These are phyloP conservation scores for Epichloe hybrida DNA, from an alignment of 2,329 filamentous ascomycete species.

Conservation along the genomic window DNA sequence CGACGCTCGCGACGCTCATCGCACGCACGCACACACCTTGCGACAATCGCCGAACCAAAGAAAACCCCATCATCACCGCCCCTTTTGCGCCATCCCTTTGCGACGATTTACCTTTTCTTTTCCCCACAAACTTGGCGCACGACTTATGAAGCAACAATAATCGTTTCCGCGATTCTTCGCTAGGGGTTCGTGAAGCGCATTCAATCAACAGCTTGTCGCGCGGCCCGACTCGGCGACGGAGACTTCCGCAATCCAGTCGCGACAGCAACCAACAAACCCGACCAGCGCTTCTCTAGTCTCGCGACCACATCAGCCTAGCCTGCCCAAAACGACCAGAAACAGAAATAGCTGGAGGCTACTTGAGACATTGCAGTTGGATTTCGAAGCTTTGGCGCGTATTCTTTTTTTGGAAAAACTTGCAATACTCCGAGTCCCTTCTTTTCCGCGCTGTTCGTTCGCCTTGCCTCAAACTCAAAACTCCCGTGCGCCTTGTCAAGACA, in stretches of 20 bases:
- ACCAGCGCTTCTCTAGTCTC: background rate
- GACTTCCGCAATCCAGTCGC: conserved; percentile 3
- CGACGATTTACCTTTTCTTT: background rate
- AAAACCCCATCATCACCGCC: background rate
- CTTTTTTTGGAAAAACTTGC: background rate
- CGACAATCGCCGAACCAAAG: background rate
- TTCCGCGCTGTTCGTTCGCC: background rate
- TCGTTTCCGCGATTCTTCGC: background rate
- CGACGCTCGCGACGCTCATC: background rate
- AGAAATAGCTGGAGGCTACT: background rate
- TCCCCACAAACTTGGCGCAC: background rate
- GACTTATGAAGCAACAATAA: background rate
- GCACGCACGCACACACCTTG: background rate
- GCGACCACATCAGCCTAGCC: background rate
- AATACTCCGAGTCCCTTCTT: background rate
- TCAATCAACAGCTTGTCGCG: background rate
- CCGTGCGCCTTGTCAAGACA: conserved; percentile 4
- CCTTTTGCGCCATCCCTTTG: background rate
- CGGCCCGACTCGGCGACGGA: conserved; percentile 4
- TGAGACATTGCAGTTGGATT: conserved; percentile 1
- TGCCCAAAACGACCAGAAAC: background rate
- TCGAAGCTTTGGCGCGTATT: background rate
- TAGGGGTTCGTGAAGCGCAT: background rate
- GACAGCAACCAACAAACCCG: conserved; percentile 1
- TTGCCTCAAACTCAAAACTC: conserved; percentile 9